Evolutionary conservation across 345 rosid species (phyloP).

Genomic region (Salix koriyanagi): DNA sequence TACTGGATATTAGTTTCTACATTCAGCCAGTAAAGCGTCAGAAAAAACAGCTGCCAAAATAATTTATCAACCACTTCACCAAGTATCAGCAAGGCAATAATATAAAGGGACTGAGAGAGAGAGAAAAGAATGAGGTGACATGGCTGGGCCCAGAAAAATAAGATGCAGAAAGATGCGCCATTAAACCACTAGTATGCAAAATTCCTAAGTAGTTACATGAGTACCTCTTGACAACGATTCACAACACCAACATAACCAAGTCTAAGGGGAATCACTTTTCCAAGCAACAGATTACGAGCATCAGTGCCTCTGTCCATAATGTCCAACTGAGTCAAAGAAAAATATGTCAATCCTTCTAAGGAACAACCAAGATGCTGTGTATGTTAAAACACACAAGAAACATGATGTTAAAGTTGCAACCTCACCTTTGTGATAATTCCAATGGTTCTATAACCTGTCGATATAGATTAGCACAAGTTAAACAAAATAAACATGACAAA

Average conservation of each 20-base stretch:
- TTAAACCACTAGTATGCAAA: not conserved
- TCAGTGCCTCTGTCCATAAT: slow-evolving; percentile 99
- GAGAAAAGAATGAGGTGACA: not conserved
- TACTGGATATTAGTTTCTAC: not conserved
- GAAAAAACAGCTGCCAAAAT: not conserved
- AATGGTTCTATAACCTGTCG: slow-evolving; percentile 76
- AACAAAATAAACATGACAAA: slow-evolving; percentile 1
- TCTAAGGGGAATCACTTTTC: slow-evolving; percentile 83
- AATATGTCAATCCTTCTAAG: not conserved
- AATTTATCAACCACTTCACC: not conserved
- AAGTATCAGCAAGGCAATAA: not conserved
- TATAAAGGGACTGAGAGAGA: not conserved
- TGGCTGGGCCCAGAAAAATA: not conserved
- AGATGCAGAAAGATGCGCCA: not conserved
- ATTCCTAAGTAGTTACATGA: not conserved
- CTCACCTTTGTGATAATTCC: slow-evolving; percentile 88
- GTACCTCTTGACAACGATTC: slow-evolving; percentile 94
- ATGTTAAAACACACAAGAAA: not conserved
- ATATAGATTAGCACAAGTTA: slow-evolving; percentile 12
- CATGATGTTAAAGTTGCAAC: not conserved
- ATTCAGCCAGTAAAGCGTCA: not conserved
- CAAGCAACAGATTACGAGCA: slow-evolving; percentile 82
- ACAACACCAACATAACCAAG: slow-evolving; percentile 97
- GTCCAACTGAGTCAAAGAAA: slow-evolving; percentile 59
- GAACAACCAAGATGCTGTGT: not conserved